Conservation (phyloP, 2,329 filamentous ascomycete genomes). For the Ophiostoma australiae region DNA sequence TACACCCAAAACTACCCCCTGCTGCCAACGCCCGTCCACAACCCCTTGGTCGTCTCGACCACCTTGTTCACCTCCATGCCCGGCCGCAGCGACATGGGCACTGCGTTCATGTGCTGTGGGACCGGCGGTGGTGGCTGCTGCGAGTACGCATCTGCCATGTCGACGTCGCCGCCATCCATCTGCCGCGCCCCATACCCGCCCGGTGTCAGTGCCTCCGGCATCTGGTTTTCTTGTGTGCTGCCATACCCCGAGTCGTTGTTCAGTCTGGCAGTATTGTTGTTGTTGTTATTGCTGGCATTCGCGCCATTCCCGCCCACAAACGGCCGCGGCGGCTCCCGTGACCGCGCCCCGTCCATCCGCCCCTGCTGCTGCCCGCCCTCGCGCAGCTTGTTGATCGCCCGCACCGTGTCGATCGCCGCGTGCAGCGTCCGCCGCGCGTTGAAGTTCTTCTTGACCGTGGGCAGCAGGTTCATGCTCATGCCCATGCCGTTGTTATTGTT, state of each 20-base stretch:
- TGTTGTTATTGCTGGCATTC: background rate
- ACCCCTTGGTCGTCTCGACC: conserved; percentile 58
- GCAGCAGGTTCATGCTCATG: conserved; percentile 49
- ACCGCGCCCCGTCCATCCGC: conserved; percentile 57
- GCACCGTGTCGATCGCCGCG: conserved; percentile 65
- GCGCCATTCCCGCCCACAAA: too few species aligned
- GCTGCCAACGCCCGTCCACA: conserved; percentile 47
- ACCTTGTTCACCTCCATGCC: conserved; percentile 53
- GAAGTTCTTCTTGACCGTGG: conserved; percentile 70
- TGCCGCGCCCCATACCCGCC: background rate
- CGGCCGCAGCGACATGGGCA: conserved; percentile 50
- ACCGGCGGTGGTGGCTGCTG: background rate
- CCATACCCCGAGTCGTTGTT: conserved; percentile 46
- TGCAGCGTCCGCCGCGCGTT: conserved; percentile 64
- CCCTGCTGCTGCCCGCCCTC: conserved; percentile 44
- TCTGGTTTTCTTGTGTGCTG: conserved; percentile 39
- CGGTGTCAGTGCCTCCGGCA: conserved; percentile 9
- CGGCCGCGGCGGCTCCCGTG: conserved; percentile 44
- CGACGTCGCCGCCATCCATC: conserved; percentile 7
- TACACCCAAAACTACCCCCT: conserved; percentile 25
- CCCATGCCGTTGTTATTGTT: background rate
- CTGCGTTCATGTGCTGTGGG: background rate
- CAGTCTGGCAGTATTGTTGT: background rate
- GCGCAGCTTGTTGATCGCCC: conserved; percentile 65
- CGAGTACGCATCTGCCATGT: conserved; percentile 1